phyloP scores from a whole-genome alignment of 2,329 filamentous ascomycete genomes.

The Thielaviopsis musarum region DNA sequence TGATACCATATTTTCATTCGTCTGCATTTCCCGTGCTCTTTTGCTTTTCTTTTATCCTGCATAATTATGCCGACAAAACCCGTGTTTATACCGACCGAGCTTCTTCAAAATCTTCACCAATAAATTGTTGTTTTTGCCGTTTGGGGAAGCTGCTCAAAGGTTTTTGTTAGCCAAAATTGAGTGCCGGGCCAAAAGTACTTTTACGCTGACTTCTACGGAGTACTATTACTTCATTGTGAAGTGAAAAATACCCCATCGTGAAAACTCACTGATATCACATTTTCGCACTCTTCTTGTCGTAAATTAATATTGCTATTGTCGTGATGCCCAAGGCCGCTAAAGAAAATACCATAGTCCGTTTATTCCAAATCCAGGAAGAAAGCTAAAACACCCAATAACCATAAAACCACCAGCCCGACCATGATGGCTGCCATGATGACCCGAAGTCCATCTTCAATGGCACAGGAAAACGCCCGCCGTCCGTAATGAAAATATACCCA shows the following conservation, averaged over 20 bases:
- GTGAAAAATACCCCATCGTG: too few species aligned
- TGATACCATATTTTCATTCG: neutral
- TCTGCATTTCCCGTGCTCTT: neutral
- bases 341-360: neutral
- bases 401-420: neutral
- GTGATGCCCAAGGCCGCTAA: neutral
- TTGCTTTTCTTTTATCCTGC: neutral
- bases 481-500: neutral
- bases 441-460: neutral
- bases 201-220: neutral
- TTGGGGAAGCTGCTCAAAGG: neutral
- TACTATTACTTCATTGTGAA: too few species aligned
- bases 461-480: neutral
- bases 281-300: too few species aligned
- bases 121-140: neutral
- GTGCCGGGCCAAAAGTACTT: neutral
- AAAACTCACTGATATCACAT: neutral
- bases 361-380: neutral
- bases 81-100: neutral
- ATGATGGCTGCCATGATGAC: neutral
- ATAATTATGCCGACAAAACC: neutral
- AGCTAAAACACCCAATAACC: neutral
- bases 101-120: neutral
- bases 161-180: neutral
- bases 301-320: neutral